Percentiles rank a stretch among this genome's conserved stretches.
Conservation (phyloP, 2,329 filamentous ascomycete species). For the Davidsoniella eucalypti region DNA sequence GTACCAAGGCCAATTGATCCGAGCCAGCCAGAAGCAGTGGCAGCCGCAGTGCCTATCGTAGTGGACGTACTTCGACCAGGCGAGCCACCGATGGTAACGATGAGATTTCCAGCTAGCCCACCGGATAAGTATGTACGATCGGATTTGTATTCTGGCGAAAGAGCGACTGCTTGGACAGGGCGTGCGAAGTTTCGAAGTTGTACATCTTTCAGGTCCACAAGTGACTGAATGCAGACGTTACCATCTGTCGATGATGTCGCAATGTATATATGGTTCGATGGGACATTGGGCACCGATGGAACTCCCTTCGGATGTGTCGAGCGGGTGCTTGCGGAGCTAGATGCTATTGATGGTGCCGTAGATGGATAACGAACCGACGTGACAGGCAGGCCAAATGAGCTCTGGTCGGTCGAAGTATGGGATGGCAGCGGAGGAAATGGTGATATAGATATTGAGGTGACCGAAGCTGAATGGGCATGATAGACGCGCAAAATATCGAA, state of each 20-base stretch:
- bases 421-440: constrained; percentile 49
- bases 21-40: constrained; percentile 77
- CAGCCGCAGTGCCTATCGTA: constrained; percentile 66
- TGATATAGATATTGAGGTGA: constrained; percentile 80
- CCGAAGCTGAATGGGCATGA: constrained; percentile 80
- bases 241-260: constrained; percentile 91
- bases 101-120: constrained; percentile 70
- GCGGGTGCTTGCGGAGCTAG: constrained; percentile 26
- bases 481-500: constrained; percentile 74
- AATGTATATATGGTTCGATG: constrained; percentile 84
- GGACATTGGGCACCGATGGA: constrained; percentile 48
- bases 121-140: constrained; percentile 84
- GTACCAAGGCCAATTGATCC: constrained; percentile 68
- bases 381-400: constrained; percentile 4
- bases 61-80: constrained; percentile 74
- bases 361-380: constrained; percentile 3
- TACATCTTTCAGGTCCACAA: constrained; percentile 79
- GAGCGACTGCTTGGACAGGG: constrained; percentile 75
- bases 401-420: background rate
- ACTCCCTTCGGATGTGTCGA: constrained; percentile 32
- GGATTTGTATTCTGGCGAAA: constrained; percentile 89
- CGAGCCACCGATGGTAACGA: constrained; percentile 69
- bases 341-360: constrained; percentile 18
- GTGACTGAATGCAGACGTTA: constrained; percentile 78
- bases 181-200: constrained; percentile 84